Evolutionary conservation across 2,329 filamentous ascomycete species (phyloP).

Genomic region (Aspergillus pseudoviridinutans): DNA sequence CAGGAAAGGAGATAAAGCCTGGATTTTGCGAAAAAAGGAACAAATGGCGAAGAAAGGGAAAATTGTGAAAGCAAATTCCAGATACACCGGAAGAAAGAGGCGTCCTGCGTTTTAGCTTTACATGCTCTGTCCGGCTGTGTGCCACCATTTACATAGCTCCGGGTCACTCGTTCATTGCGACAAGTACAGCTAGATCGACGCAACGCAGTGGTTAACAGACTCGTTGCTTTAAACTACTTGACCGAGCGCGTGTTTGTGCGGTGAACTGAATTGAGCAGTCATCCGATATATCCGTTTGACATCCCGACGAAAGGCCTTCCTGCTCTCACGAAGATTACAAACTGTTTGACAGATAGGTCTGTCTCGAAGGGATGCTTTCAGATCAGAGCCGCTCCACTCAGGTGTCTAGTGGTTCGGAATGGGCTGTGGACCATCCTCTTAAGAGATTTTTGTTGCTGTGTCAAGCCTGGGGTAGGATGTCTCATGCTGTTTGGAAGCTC

Average conservation of each 20-base stretch:
- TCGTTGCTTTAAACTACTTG: background rate
- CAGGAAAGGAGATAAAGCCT: conserved; percentile 49
- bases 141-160: background rate
- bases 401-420: background rate
- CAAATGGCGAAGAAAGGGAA: conserved; percentile 95
- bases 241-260: background rate
- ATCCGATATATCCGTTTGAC: background rate
- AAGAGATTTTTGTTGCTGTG: background rate
- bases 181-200: background rate
- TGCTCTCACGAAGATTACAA: background rate
- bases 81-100: conserved; percentile 90
- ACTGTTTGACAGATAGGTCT: background rate
- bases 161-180: background rate
- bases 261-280: background rate
- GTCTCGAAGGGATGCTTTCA: background rate
- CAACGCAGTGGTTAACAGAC: background rate
- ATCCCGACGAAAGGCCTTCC: background rate
- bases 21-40: conserved; percentile 64
- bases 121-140: background rate
- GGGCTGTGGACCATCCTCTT: background rate
- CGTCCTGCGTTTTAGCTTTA: conserved; percentile 65
- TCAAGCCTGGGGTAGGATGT: background rate
- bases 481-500: background rate
- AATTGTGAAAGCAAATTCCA: conserved; percentile 85
- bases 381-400: background rate